Evolutionary conservation across 2,329 filamentous ascomycete genomes (phyloP).

Genomic region (Aphanoascus verrucosus): DNA sequence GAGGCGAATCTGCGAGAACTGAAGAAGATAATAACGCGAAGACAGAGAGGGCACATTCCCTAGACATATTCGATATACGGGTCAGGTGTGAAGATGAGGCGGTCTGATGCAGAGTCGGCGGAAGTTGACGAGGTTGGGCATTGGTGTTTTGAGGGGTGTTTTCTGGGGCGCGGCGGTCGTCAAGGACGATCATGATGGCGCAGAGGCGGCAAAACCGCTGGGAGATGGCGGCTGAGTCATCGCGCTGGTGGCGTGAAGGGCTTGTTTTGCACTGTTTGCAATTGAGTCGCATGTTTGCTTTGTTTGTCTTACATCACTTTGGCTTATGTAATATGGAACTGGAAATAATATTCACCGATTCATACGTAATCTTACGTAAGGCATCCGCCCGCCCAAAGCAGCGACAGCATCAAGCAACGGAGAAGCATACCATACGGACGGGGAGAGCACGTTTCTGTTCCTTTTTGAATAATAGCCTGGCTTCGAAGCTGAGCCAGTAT

Average conservation of each 20-base stretch:
- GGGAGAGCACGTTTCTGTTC: too few species aligned
- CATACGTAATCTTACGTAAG: too few species aligned
- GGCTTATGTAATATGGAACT: too few species aligned
- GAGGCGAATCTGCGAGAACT: constrained; percentile 1
- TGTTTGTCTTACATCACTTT: too few species aligned
- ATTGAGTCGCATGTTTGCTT: too few species aligned
- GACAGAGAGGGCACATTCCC: constrained; percentile 8
- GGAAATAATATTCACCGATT: too few species aligned
- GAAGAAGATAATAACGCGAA: not conserved
- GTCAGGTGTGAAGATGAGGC: not conserved
- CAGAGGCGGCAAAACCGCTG: not conserved
- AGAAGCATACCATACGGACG: too few species aligned
- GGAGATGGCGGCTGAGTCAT: not conserved
- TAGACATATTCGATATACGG: constrained; percentile 11
- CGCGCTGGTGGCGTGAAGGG: not conserved
- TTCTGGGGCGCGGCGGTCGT: not conserved
- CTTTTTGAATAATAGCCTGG: too few species aligned
- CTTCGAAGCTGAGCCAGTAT: too few species aligned
- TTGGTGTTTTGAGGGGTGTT: constrained; percentile 7
- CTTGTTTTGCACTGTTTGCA: not conserved
- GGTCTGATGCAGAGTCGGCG: not conserved
- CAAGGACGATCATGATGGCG: not conserved
- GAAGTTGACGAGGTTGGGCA: not conserved
- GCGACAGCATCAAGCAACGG: too few species aligned
- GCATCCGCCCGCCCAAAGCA: too few species aligned